A percentile compares a stretch with the other conserved stretches of the same genome.
Evolutionary conservation across 2,329 filamentous ascomycete genomes (phyloP).

Genomic region (Verticillium tricorpus): DNA sequence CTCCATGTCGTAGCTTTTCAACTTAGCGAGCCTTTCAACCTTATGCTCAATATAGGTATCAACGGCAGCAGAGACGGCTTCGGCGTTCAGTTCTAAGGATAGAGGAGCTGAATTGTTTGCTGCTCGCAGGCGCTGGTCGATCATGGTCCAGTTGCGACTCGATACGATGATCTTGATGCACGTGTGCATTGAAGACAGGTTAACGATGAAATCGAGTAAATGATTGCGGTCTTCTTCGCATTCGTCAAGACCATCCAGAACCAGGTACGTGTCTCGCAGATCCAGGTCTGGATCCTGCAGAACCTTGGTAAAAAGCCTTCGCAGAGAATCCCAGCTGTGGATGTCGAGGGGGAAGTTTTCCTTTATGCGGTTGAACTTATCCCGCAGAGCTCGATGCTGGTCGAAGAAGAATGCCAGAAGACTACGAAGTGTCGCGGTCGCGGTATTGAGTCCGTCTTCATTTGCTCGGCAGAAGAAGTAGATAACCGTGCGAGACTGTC

Average conservation of each 20-base stretch:
- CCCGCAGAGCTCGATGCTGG: slow-evolving; percentile 23
- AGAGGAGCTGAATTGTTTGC: slow-evolving; percentile 17
- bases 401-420: slow-evolving; percentile 33
- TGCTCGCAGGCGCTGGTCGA: slow-evolving; percentile 26
- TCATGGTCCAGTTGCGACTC: slow-evolving; percentile 34
- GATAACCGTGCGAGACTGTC: not conserved
- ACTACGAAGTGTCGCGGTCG: slow-evolving; percentile 33
- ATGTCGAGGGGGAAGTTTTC: slow-evolving; percentile 31
- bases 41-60: slow-evolving; percentile 26
- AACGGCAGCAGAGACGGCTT: slow-evolving; percentile 27
- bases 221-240: slow-evolving; percentile 19
- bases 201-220: slow-evolving; percentile 29
- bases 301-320: slow-evolving; percentile 32
- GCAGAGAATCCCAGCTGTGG: slow-evolving; percentile 24
- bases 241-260: slow-evolving; percentile 23
- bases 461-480: slow-evolving; percentile 39
- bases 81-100: slow-evolving; percentile 29
- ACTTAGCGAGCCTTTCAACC: slow-evolving; percentile 17
- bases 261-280: slow-evolving; percentile 20
- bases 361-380: slow-evolving; percentile 25
- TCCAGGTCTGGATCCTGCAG: slow-evolving; percentile 26
- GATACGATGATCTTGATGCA: slow-evolving; percentile 37
- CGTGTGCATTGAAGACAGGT: slow-evolving; percentile 10
- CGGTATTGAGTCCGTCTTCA: slow-evolving; percentile 29
- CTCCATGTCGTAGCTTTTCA: slow-evolving; percentile 5